Conservation (phyloP, 352 stramenopile species). For the Globisporangium irregulare region DNA sequence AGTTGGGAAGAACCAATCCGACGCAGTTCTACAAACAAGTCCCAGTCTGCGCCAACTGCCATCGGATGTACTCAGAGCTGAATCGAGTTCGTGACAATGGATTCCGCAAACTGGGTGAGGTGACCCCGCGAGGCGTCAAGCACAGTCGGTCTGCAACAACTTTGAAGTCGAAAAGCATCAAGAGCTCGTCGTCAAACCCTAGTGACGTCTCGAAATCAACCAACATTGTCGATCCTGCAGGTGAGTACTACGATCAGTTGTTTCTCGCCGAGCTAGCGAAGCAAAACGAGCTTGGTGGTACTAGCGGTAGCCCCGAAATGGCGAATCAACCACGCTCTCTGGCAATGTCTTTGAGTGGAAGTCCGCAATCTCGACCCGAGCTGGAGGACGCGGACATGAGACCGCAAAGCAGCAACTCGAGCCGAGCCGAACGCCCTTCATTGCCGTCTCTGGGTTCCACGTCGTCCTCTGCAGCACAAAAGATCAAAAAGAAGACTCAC, state of each 20-base stretch:
- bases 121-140: slow-evolving; percentile 5
- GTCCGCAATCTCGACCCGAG: slow-evolving; percentile 8
- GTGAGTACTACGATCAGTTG: slow-evolving; percentile 40
- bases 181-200: neutral
- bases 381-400: slow-evolving; percentile 4
- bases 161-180: slow-evolving; percentile 4
- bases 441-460: slow-evolving; percentile 11
- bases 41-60: slow-evolving; percentile 66
- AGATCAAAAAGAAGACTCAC: slow-evolving; percentile 13
- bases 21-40: slow-evolving; percentile 81
- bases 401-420: slow-evolving; percentile 8
- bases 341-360: neutral
- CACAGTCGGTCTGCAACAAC: neutral
- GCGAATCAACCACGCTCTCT: neutral
- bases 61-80: slow-evolving; percentile 63
- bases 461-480: neutral
- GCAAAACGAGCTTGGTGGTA: slow-evolving; percentile 19
- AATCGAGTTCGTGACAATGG: slow-evolving; percentile 44
- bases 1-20: slow-evolving; percentile 63
- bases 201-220: neutral
- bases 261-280: slow-evolving; percentile 70
- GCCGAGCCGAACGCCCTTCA: neutral
- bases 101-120: slow-evolving; percentile 26
- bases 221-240: slow-evolving; percentile 3
- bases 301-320: neutral